Percentiles rank a stretch among this genome's conserved stretches.
phyloP scores from a whole-genome alignment of 257 asterid species.

The Lycium barbarum region DNA sequence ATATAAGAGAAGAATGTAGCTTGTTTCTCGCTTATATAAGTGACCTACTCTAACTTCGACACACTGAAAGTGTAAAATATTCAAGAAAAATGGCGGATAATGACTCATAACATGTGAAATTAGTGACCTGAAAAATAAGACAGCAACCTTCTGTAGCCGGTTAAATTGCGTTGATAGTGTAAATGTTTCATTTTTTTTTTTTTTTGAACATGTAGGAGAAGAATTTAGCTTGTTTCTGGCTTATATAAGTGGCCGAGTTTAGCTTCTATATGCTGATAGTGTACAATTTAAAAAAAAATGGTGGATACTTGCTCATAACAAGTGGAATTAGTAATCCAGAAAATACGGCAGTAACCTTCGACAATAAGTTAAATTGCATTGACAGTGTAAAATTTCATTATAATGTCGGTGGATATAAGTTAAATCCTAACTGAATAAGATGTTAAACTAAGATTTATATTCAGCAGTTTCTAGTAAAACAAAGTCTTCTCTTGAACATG shows the following conservation, averaged over 20 bases:
- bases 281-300: background rate
- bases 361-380: background rate
- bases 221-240: background rate
- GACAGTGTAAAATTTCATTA: too few relatives aligned
- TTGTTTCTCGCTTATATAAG: background rate
- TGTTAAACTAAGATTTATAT: too few relatives aligned
- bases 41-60: background rate
- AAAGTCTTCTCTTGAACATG: background rate
- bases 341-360: background rate
- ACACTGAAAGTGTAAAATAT: accelerated
- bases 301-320: background rate
- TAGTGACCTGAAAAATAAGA: background rate
- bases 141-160: background rate
- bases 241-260: background rate
- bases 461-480: too few relatives aligned
- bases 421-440: background rate
- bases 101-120: background rate
- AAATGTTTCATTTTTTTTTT: constrained; percentile 44
- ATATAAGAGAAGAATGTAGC: background rate
- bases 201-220: background rate
- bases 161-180: too few relatives aligned
- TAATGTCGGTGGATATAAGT: background rate
- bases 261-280: background rate
- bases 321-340: background rate
- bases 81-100: background rate